Percentiles rank a stretch among this genome's conserved stretches.
These are phyloP conservation scores for Eucalyptus erythrocorys DNA, from an alignment of 345 rosid genomes.

Conservation along the genomic window DNA sequence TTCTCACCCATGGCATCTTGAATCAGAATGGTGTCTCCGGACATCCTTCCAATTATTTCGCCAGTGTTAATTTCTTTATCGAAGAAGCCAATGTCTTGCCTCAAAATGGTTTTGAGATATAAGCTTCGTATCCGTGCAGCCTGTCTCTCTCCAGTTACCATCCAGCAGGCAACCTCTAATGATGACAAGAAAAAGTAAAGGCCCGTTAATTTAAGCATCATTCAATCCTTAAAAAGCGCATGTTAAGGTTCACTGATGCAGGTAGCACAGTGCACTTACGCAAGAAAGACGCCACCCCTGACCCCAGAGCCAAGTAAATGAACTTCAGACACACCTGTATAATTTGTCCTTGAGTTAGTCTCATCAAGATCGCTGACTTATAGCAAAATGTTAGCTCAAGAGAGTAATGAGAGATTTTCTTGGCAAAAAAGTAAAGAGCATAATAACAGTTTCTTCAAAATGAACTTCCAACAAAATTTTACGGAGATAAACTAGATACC, in stretches of 20 bases:
- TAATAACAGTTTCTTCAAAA: background rate
- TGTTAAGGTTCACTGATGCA: background rate
- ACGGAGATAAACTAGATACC: background rate
- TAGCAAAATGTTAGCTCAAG: background rate
- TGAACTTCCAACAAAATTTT: background rate
- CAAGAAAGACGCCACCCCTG: background rate
- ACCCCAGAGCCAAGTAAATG: background rate
- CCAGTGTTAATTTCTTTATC: slow-evolving; percentile 28
- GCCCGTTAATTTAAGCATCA: background rate
- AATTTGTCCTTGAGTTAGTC: background rate
- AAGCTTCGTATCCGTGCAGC: slow-evolving; percentile 22
- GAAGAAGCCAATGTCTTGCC: slow-evolving; percentile 27
- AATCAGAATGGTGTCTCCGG: slow-evolving; percentile 28
- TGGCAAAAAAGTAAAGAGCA: background rate
- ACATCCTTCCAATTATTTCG: slow-evolving; percentile 27
- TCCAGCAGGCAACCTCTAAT: slow-evolving; percentile 33
- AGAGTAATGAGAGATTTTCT: background rate
- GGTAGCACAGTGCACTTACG: background rate
- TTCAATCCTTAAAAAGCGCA: background rate
- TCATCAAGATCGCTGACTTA: background rate
- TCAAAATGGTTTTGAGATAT: slow-evolving; percentile 21
- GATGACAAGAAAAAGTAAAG: background rate
- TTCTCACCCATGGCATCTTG: slow-evolving; percentile 43
- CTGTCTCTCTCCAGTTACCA: slow-evolving; percentile 37
- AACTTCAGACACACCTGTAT: slow-evolving; percentile 1